Evolutionary conservation across 768 basidiomycete species (phyloP), one percentile per base, ranked within the genome.

Genomic region (Mycena polygramma): DNA sequence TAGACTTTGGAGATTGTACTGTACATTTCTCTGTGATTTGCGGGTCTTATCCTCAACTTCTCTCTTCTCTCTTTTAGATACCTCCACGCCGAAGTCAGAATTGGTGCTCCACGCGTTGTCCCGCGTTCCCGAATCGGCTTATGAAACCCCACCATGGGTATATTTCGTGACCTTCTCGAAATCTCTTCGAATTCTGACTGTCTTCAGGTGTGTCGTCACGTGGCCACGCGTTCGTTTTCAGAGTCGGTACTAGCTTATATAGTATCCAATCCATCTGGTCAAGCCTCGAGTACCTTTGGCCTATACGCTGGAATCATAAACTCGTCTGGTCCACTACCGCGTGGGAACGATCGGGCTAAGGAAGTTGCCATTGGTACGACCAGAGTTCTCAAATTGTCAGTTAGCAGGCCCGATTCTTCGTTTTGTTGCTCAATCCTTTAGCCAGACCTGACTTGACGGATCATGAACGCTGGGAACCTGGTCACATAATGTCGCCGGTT

Each of bases 1-100:
- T 91, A n/a, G 86, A 92, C 67, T 89, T 90, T 57, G 85, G 84
- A 55, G 86, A 90, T 68, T 91, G 92, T 93, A 78, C 68, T 91
- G 92, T 93, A 77, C 71, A 88, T 70, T 45, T 63, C 41, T 35
- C 55, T 66, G 22, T 7, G 0, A 58, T 8, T 30, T n/a, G 41
- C 14, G 52, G 41, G 58, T 19, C 45, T 24, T 45, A 35, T 43
- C 59, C 59, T 60, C 69, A 49, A 63, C 17, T 64, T 26, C 37
- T 36, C 61, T 5, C 17, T 64, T 26, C 37, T 36, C 61, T 5
- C 30, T 30, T 30, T 26, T 55, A 85, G 84, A 82, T 70, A 68
- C 75, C 19, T 79, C 83, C 20, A 76, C 79, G 15, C 85, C 84
- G 4, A 84, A 78, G 54, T 85, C 83, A 13, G 81, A 81, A 49